Evolutionary conservation across 441 rosid species (phyloP).

Genomic region (Mallotus japonicus): DNA sequence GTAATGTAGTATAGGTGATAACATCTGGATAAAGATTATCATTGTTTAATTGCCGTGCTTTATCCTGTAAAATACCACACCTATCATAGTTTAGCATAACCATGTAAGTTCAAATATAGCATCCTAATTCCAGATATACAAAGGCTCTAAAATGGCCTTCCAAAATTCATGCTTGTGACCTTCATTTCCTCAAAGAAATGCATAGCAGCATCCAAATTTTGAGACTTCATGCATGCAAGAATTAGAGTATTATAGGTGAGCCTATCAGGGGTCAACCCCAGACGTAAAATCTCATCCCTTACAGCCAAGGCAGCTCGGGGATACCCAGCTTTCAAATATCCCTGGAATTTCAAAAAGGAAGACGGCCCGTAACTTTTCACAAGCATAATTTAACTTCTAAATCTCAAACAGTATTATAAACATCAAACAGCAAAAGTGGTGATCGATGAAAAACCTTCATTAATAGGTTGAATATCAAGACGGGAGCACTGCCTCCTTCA

Average conservation of each 20-base stretch:
- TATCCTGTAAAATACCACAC: constrained; percentile 41
- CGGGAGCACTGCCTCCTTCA: constrained; percentile 51
- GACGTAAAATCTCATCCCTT: constrained; percentile 45
- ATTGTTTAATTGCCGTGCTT: constrained; percentile 35
- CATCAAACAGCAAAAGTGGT: no score
- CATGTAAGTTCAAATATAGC: constrained; percentile 25
- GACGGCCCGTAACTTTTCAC: no score
- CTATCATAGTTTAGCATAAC: constrained; percentile 22
- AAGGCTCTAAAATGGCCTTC: constrained; percentile 50
- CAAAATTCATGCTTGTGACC: constrained; percentile 52
- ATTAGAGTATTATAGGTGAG: constrained; percentile 64
- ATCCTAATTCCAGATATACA: constrained; percentile 25
- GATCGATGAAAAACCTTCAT: constrained; percentile 55
- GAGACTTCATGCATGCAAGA: constrained; percentile 50
- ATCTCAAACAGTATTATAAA: background rate
- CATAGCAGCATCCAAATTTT: constrained; percentile 55
- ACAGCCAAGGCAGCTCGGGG: constrained; percentile 54
- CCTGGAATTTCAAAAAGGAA: constrained; percentile 37
- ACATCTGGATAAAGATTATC: constrained; percentile 50
- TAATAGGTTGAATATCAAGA: constrained; percentile 57
- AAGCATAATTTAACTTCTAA: background rate
- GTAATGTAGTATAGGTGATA: constrained; percentile 63
- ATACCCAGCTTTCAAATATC: constrained; percentile 52
- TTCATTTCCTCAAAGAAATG: constrained; percentile 61
- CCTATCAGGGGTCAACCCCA: constrained; percentile 64